phyloP scores from a whole-genome alignment of 108 stramenopile species.

The Tribonema minus region DNA sequence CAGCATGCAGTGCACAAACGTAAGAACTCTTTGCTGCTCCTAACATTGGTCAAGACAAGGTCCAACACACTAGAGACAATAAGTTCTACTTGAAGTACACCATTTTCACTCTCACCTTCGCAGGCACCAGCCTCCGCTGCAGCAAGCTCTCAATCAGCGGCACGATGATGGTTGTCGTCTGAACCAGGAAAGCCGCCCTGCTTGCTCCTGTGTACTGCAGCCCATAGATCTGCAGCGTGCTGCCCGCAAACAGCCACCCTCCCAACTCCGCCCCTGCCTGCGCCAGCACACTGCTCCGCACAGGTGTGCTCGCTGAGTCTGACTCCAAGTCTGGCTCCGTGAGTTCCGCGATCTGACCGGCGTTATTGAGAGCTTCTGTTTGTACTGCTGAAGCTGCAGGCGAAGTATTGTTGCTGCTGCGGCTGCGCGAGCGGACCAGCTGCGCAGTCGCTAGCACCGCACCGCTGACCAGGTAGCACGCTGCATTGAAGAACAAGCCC shows the following conservation, averaged over 20 bases:
- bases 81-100: too few species aligned
- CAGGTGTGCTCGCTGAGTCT: not conserved
- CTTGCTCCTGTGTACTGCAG: slow-evolving; percentile 27
- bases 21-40: too few species aligned
- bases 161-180: slow-evolving; percentile 34
- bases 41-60: not conserved
- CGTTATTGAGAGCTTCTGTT: too few species aligned
- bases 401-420: too few species aligned
- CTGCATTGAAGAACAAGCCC: slow-evolving; percentile 32
- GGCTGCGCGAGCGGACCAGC: too few species aligned
- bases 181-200: slow-evolving; percentile 41
- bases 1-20: too few species aligned
- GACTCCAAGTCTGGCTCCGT: too few species aligned
- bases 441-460: slow-evolving; percentile 3
- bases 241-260: slow-evolving; percentile 23
- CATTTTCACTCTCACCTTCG: too few species aligned
- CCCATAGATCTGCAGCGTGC: slow-evolving; percentile 40
- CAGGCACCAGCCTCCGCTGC: slow-evolving; percentile 1
- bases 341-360: too few species aligned
- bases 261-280: slow-evolving; percentile 29
- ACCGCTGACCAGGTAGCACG: slow-evolving; percentile 19
- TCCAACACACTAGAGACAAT: not conserved
- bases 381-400: too few species aligned
- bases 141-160: slow-evolving; percentile 29
- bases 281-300: not conserved